Base-by-base conservation (phyloP, 768 basidiomycete genomes). In the Leccinum longicurvipes region DNA sequence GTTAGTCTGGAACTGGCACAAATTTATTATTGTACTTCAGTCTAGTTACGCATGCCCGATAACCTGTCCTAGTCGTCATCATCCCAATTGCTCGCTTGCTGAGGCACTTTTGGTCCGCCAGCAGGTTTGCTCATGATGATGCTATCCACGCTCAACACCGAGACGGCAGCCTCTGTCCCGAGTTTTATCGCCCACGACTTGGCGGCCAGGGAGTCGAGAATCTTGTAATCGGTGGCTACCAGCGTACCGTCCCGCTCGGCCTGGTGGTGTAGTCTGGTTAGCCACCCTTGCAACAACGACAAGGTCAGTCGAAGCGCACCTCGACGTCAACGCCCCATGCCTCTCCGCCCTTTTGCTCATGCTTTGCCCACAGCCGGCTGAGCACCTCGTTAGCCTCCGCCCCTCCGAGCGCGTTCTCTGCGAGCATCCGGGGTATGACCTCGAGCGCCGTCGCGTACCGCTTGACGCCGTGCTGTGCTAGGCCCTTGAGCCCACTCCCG, bases 81-180 rank as follows among this genome's bases (percentile, higher is more conserved):
- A 61, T 93, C 91, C 91, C 91, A 93, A 68, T 91, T 90, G 6
- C 89, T 85, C 36, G 87, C 79, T 69, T 93, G 91, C 66, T 93
- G 90, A 51, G 91, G 91, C 48, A 93, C 77, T 69, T 91, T 93
- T 47, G 90, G 91, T 48, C 91, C 90, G 28, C 91, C 90, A 0
- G 91, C 89, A n/a, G 89, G 89, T 68, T 92, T 93, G 75, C 89
- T 91, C 84, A 95, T 93, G 76, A 98, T 97, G 70, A 98, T 98
- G 67, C 91, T 93, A 74, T 99, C 97, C 7, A 99, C 97, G 59
- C 88, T 89, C 53, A 99, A 82, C 28, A 97, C 91, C 0, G 91
- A 87, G 39, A 90, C 81, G 1, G 94, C 93, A 17, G 93, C 92
- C 67, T 97, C 93, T 0, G 93, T 93, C 15, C 88, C 94, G n/a